Evolutionary conservation across 331 rosid species (phyloP).

Genomic region (Prunus yedoensis): DNA sequence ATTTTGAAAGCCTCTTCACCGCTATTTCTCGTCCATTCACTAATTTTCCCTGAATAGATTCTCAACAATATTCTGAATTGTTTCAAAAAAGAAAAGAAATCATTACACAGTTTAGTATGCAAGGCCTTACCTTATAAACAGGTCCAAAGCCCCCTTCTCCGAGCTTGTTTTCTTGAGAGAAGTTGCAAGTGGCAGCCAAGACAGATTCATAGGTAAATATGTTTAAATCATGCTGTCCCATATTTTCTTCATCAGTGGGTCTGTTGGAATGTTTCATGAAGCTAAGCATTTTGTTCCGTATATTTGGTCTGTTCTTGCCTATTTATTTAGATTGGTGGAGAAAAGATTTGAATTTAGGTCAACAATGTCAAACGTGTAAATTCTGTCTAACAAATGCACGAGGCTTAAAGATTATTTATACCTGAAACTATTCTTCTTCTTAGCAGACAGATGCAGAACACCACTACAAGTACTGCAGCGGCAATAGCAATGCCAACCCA

Average conservation of each 20-base stretch:
- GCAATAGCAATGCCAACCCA: too few species aligned
- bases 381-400: neutral
- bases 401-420: neutral
- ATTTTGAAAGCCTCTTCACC: conserved; percentile 4
- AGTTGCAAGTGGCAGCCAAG: neutral
- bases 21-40: neutral
- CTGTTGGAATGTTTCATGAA: too few species aligned
- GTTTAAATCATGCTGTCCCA: neutral
- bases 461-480: too few species aligned
- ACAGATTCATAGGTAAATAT: neutral
- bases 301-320: neutral
- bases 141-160: conserved; percentile 18
- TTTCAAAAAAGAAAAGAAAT: neutral
- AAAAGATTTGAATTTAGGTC: neutral
- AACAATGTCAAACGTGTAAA: neutral
- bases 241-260: too few species aligned
- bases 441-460: too few species aligned
- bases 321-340: neutral
- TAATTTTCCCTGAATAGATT: neutral
- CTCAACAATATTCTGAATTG: neutral
- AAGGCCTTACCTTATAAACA: conserved; percentile 15
- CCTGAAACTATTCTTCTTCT: neutral
- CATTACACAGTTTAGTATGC: neutral
- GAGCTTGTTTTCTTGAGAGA: conserved; percentile 1
- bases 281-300: neutral